Percentiles rank a stretch among this genome's conserved stretches.
phyloP scores from a whole-genome alignment of 805 yeast species.

The Saccharomycopsis selenospora region DNA sequence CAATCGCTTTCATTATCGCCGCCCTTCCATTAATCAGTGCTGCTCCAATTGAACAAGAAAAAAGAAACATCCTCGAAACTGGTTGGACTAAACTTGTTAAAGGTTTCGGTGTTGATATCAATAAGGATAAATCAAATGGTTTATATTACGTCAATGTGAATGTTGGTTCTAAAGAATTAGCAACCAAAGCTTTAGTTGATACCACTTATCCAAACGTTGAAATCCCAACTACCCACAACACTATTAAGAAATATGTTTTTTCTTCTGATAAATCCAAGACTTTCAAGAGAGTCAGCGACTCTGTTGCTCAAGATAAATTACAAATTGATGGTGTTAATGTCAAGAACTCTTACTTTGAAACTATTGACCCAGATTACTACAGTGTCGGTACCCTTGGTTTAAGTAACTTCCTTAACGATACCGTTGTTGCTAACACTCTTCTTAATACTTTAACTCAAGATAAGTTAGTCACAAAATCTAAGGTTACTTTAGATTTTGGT shows the following conservation, averaged over 20 bases:
- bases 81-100: not conserved
- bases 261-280: not conserved
- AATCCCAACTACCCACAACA: not conserved
- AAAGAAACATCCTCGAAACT: not conserved
- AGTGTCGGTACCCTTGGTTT: not conserved
- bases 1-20: not conserved
- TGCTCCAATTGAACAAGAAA: not conserved
- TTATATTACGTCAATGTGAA: not conserved
- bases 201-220: conserved; percentile 3
- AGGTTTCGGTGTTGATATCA: not conserved
- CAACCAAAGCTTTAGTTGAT: not conserved
- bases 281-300: conserved; percentile 1
- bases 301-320: not conserved
- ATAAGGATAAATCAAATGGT: not conserved
- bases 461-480: not conserved
- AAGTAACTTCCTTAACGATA: not conserved
- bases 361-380: conserved; percentile 1
- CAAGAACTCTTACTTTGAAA: not conserved
- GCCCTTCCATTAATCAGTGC: conserved; percentile 1
- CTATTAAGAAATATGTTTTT: not conserved
- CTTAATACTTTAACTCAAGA: not conserved
- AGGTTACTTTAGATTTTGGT: not conserved
- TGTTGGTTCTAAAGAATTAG: not conserved
- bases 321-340: not conserved
- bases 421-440: not conserved